phyloP scores from a whole-genome alignment of 805 yeast genomes.

The Ogataea ramenticola region DNA sequence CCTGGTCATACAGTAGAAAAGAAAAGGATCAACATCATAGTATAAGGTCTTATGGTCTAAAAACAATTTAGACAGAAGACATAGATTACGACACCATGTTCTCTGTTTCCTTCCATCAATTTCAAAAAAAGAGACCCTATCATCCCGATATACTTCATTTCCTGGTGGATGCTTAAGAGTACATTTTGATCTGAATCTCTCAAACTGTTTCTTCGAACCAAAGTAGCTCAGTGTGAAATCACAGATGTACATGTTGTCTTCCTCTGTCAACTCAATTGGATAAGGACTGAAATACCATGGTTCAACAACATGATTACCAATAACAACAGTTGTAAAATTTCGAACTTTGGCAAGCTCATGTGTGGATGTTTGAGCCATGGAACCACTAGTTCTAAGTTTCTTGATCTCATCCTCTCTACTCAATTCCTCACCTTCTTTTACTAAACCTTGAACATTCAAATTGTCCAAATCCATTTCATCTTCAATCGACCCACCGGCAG shows the following conservation, averaged over 20 bases:
- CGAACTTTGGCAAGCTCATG: conserved; percentile 87
- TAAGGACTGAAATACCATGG: conserved; percentile 99
- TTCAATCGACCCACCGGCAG: conserved; percentile 19
- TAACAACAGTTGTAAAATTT: conserved; percentile 66
- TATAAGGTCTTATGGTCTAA: conserved; percentile 94
- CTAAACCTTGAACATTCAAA: conserved; percentile 75
- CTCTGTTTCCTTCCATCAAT: conserved; percentile 95
- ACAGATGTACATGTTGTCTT: conserved; percentile 82
- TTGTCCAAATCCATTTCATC: conserved; percentile 83
- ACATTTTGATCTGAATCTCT: conserved; percentile 82
- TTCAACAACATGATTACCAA: conserved; percentile 89
- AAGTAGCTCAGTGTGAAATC: conserved; percentile 87
- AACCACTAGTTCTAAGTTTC: conserved; percentile 88
- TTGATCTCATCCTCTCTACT: conserved; percentile 90
- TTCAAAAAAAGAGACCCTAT: conserved; percentile 89
- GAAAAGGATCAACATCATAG: conserved; percentile 96
- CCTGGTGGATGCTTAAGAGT: conserved; percentile 97
- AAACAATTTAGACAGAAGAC: conserved; percentile 82
- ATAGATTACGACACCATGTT: conserved; percentile 94
- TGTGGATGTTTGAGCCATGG: conserved; percentile 84
- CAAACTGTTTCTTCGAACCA: conserved; percentile 85
- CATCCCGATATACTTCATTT: conserved; percentile 92
- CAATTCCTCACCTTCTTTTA: conserved; percentile 58
- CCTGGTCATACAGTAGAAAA: conserved; percentile 92
- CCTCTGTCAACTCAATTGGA: conserved; percentile 91